Percentiles rank a stretch among this genome's conserved stretches.
Conservation (phyloP, 768 basidiomycete genomes). For the Trametes gibbosa region DNA sequence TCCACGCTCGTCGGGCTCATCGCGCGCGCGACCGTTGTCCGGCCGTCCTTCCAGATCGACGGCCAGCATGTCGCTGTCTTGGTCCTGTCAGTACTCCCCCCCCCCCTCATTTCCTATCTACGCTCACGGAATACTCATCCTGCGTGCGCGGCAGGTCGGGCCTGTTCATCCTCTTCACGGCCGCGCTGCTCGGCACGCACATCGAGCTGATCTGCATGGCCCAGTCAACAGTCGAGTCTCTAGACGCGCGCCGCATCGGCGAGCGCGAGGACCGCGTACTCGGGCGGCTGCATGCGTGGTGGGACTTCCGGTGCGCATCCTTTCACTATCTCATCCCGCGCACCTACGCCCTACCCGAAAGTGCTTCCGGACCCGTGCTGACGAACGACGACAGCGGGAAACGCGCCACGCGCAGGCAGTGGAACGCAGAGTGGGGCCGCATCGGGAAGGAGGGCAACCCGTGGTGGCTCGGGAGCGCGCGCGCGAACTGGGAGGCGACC, state of each 20-base stretch:
- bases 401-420: slow-evolving; percentile 42
- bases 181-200: slow-evolving; percentile 56
- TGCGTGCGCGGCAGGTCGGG: slow-evolving; percentile 45
- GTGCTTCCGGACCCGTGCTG: background rate
- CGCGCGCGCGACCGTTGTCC: slow-evolving; percentile 30
- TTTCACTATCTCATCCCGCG: slow-evolving; percentile 4
- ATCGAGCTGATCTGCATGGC: slow-evolving; percentile 57
- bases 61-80: slow-evolving; percentile 70
- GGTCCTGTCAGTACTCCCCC: slow-evolving; percentile 54
- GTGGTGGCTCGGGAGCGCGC: slow-evolving; percentile 74
- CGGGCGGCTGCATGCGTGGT: slow-evolving; percentile 50
- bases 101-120: background rate
- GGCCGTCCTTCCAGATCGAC: slow-evolving; percentile 42
- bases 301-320: slow-evolving; percentile 48
- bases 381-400: slow-evolving; percentile 43
- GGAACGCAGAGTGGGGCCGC: slow-evolving; percentile 83
- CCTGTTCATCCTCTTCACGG: slow-evolving; percentile 72
- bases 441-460: slow-evolving; percentile 75
- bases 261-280: slow-evolving; percentile 60
- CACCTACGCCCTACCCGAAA: background rate
- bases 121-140: background rate
- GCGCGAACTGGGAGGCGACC: slow-evolving; percentile 71
- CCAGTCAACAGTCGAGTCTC: slow-evolving; percentile 80
- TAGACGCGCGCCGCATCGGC: slow-evolving; percentile 53
- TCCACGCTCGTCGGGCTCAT: slow-evolving; percentile 56